Evolutionary conservation across 495 filamentous ascomycete species (phyloP).

Genomic region (Antarctomyces pellizariae): DNA sequence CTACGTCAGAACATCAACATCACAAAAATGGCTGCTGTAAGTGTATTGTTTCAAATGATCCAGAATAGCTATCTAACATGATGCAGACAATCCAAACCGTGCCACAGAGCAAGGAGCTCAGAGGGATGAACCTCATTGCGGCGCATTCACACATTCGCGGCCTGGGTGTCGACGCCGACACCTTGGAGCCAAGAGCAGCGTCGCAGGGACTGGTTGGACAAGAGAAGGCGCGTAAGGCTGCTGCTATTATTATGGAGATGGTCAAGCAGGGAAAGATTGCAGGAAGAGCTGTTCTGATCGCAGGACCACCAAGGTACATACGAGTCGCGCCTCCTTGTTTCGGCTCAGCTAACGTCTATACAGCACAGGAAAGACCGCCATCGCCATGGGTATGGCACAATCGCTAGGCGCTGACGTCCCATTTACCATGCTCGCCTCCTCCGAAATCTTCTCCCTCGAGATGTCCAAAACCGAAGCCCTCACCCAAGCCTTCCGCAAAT

Average conservation of each 20-base stretch:
- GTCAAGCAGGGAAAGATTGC: constrained; percentile 97
- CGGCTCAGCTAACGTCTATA: constrained; percentile 2
- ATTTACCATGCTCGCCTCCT: constrained; percentile 85
- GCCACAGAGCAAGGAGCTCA: constrained; percentile 80
- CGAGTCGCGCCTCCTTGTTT: background rate
- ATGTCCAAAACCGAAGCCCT: constrained; percentile 98
- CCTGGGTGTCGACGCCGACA: constrained; percentile 78
- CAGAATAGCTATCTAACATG: background rate
- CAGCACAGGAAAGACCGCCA: constrained; percentile 91
- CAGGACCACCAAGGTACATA: constrained; percentile 59
- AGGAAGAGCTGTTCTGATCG: constrained; percentile 81
- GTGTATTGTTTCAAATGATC: background rate
- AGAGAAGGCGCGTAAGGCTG: constrained; percentile 86
- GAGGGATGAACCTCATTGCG: constrained; percentile 86
- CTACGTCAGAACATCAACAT: no score
- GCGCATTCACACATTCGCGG: constrained; percentile 96
- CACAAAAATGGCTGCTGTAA: constrained; percentile 10
- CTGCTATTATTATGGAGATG: constrained; percentile 91
- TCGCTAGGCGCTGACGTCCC: constrained; percentile 82
- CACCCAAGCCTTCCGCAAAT: constrained; percentile 91
- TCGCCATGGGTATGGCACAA: constrained; percentile 97
- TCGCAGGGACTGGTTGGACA: constrained; percentile 96
- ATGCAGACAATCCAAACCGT: constrained; percentile 70
- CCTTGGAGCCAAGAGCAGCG: constrained; percentile 60
- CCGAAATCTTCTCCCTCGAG: constrained; percentile 93